These are phyloP conservation scores for Jackrogersella minutella DNA, from an alignment of 495 filamentous ascomycete species.

Conservation along the genomic window DNA sequence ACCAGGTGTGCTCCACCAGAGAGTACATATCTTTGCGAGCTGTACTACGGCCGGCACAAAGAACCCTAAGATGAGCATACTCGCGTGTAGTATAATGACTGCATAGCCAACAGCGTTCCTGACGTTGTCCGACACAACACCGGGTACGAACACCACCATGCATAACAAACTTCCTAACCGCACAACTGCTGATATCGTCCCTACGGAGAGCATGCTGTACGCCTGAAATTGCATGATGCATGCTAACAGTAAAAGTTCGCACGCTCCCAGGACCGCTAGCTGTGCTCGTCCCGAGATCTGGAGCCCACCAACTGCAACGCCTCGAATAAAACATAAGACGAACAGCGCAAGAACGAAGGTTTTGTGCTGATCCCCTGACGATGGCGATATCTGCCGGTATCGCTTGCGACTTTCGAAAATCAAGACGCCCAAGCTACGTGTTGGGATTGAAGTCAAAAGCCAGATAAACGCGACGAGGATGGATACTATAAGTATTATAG, in stretches of 20 bases:
- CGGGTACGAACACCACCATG: not conserved
- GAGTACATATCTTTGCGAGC: not conserved
- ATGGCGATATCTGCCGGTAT: conserved; percentile 74
- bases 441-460: conserved; percentile 69
- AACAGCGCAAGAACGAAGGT: conserved; percentile 75
- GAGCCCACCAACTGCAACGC: conserved; percentile 75
- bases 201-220: not conserved
- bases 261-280: conserved; percentile 75
- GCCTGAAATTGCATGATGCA: not conserved
- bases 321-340: conserved; percentile 70
- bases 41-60: not conserved
- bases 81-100: not conserved
- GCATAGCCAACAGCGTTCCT: not conserved
- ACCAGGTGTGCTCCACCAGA: not conserved
- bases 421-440: conserved; percentile 68
- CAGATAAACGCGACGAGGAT: conserved; percentile 65
- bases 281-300: conserved; percentile 81
- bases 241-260: conserved; percentile 65
- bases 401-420: conserved; percentile 77
- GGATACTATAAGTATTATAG: conserved; percentile 67
- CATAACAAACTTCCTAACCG: not conserved
- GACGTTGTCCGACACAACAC: not conserved
- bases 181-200: not conserved
- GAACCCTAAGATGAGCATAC: not conserved
- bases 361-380: conserved; percentile 68